Percentiles rank a stretch among this genome's conserved stretches.
These are phyloP conservation scores for Mrakiaceae sp. DNA, from an alignment of 1,284 basidiomycete species.

Conservation along the genomic window DNA sequence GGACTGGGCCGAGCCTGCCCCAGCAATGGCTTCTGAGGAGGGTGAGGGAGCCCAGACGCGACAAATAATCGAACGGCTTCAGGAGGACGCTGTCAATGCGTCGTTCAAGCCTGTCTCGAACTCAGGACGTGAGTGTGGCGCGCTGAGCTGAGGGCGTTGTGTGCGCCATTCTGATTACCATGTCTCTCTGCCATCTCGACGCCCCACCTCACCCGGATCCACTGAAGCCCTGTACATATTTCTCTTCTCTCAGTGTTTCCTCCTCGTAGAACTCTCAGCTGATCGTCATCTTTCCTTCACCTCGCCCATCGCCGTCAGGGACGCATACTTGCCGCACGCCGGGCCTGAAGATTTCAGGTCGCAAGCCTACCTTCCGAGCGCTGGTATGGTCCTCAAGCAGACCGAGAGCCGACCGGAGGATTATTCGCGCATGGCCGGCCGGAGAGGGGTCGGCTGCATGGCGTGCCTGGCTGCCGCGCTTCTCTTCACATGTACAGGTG, in stretches of 20 bases:
- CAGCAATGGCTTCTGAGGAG: constrained; percentile 12
- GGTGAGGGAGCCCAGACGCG: not conserved
- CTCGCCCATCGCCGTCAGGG: not conserved
- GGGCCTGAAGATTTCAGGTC: not conserved
- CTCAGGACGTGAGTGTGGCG: not conserved
- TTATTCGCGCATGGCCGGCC: not conserved
- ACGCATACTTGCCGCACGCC: not conserved
- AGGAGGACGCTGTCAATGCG: too few relatives aligned
- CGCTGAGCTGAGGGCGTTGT: constrained; percentile 1
- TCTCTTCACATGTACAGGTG: not conserved
- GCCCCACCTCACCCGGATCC: too few relatives aligned
- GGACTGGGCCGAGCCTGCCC: constrained; percentile 9
- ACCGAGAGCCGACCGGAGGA: not conserved
- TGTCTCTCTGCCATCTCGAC: not conserved
- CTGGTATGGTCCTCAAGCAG: not conserved
- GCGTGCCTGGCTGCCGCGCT: not conserved
- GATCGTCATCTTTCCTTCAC: not conserved
- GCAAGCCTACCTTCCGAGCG: not conserved
- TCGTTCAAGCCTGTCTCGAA: too few relatives aligned
- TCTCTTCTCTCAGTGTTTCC: not conserved
- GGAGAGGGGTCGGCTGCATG: not conserved
- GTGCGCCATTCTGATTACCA: not conserved
- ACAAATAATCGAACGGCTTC: too few relatives aligned
- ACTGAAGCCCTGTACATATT: not conserved
- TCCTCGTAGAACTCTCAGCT: not conserved